phyloP scores from a whole-genome alignment of 768 basidiomycete species.

The Hydnomerulius pinastri region DNA sequence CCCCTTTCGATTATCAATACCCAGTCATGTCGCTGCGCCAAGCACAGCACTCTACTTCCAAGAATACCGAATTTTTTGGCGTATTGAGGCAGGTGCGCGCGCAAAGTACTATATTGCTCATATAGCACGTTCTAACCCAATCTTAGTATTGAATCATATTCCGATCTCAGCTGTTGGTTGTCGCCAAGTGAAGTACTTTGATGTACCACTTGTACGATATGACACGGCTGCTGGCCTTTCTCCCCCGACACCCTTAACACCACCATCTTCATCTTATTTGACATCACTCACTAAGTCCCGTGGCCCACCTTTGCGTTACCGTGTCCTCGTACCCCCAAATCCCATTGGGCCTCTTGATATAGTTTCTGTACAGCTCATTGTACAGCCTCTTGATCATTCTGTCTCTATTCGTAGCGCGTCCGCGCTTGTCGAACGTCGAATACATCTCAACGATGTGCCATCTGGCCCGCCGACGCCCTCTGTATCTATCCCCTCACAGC shows the following conservation, averaged over 20 bases:
- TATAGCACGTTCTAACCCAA: slow-evolving; percentile 15
- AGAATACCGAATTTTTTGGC: slow-evolving; percentile 80
- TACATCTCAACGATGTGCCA: slow-evolving; percentile 52
- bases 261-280: slow-evolving; percentile 38
- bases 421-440: slow-evolving; percentile 70
- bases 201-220: slow-evolving; percentile 71
- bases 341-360: slow-evolving; percentile 76
- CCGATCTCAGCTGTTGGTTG: slow-evolving; percentile 67
- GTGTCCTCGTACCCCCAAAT: slow-evolving; percentile 51
- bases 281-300: slow-evolving; percentile 52
- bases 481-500: slow-evolving; percentile 14
- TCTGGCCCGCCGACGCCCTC: slow-evolving; percentile 23
- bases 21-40: slow-evolving; percentile 60
- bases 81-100: slow-evolving; percentile 75
- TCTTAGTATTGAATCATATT: slow-evolving; percentile 64
- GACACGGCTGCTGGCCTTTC: slow-evolving; percentile 52
- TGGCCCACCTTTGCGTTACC: slow-evolving; percentile 60
- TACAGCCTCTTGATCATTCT: slow-evolving; percentile 59
- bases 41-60: slow-evolving; percentile 69
- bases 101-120: slow-evolving; percentile 3
- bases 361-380: slow-evolving; percentile 61
- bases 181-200: slow-evolving; percentile 68
- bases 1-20: slow-evolving; percentile 72
- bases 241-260: slow-evolving; percentile 36
- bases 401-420: slow-evolving; percentile 63